These are phyloP conservation scores for Ilex aquifolium DNA, from an alignment of 257 asterid species.

Conservation along the genomic window DNA sequence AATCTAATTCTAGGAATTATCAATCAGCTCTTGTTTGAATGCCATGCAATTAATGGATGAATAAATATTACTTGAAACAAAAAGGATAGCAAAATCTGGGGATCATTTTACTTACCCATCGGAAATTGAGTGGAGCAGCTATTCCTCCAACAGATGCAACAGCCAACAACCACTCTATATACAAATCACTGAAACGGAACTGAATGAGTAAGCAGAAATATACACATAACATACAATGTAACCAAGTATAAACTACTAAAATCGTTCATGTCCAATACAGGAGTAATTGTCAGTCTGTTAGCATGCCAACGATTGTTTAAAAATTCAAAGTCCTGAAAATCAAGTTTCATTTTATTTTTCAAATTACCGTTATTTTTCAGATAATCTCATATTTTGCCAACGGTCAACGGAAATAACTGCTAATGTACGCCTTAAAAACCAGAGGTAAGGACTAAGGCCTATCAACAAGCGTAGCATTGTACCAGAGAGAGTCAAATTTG, in stretches of 20 bases:
- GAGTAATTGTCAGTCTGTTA: not conserved
- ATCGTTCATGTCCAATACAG: not conserved
- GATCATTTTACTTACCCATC: constrained; percentile 54
- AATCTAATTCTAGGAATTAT: not conserved
- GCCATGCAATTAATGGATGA: not conserved
- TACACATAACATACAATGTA: not conserved
- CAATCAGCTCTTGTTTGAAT: not conserved
- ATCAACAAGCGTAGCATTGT: not conserved
- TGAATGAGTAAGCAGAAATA: not conserved
- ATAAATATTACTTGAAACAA: not conserved
- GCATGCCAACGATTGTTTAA: not conserved
- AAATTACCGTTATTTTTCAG: no score
- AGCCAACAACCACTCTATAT: constrained; percentile 89
- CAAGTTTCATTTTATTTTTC: not conserved
- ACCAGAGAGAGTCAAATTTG: not conserved
- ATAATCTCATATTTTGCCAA: no score
- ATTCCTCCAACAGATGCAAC: constrained; percentile 81
- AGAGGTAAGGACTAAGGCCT: no score
- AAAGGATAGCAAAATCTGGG: not conserved
- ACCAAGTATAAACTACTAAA: not conserved
- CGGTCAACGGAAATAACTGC: no score
- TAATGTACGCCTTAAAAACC: no score
- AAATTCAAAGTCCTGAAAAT: no score
- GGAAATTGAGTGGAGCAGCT: constrained; percentile 82
- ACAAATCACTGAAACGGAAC: constrained; percentile 52